These are phyloP conservation scores for Volvox reticuliferus DNA, from an alignment of 139 green algal species.

Conservation along the genomic window DNA sequence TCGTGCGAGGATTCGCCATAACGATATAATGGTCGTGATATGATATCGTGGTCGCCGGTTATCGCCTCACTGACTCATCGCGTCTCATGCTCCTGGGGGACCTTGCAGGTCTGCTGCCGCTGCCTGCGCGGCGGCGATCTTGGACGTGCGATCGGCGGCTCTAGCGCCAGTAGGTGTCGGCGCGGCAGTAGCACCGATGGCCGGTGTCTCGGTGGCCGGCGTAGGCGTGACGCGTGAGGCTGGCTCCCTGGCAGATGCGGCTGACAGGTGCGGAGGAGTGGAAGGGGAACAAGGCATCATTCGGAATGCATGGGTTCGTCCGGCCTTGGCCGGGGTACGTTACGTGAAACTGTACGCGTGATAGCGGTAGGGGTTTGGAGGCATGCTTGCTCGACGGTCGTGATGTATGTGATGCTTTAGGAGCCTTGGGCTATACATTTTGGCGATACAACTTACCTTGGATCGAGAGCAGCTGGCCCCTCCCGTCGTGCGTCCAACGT, in stretches of 20 bases:
- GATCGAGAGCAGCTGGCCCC: too few relatives aligned
- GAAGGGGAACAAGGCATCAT: not conserved
- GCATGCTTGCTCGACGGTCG: not conserved
- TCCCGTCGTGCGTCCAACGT: too few relatives aligned
- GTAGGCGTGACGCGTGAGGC: conserved; percentile 19
- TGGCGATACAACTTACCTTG: not conserved
- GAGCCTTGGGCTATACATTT: not conserved
- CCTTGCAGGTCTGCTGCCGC: not conserved
- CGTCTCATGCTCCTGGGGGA: too few relatives aligned
- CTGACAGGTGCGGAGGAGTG: conserved; percentile 17
- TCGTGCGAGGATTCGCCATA: too few relatives aligned
- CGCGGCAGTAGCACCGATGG: not conserved
- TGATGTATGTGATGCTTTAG: not conserved
- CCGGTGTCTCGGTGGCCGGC: not conserved
- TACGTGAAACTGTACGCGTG: not conserved
- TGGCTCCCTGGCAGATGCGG: not conserved
- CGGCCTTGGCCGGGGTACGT: not conserved
- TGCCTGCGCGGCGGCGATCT: not conserved
- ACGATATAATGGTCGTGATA: too few relatives aligned
- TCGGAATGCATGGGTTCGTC: not conserved
- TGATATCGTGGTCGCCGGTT: too few relatives aligned
- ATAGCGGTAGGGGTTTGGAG: not conserved
- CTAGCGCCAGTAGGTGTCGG: not conserved
- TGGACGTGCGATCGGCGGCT: not conserved
- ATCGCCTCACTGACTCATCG: too few relatives aligned